These are phyloP conservation scores for Boletellus ananiceps DNA, from an alignment of 768 basidiomycete genomes.

Conservation along the genomic window DNA sequence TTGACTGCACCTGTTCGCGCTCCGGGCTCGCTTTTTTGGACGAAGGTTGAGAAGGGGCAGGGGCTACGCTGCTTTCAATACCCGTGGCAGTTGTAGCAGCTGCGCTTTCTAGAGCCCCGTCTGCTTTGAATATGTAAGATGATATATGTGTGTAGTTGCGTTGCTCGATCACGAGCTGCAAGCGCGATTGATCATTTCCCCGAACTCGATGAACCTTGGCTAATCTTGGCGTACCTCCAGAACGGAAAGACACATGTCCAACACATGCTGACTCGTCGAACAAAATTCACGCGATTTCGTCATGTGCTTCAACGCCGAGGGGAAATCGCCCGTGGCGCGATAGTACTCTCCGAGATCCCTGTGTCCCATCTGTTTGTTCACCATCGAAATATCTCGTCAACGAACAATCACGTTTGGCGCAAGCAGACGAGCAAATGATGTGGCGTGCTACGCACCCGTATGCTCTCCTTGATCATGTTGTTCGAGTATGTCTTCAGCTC, in stretches of 20 bases:
- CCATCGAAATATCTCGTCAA: background rate
- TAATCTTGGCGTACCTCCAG: conserved; percentile 53
- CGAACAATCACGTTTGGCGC: background rate
- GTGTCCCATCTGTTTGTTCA: conserved; percentile 68
- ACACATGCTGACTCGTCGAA: conserved; percentile 84
- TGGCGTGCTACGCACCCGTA: conserved; percentile 57
- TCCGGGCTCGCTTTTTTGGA: conserved; percentile 47
- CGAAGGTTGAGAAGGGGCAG: conserved; percentile 16
- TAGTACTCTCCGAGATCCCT: conserved; percentile 83
- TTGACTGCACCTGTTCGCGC: conserved; percentile 65
- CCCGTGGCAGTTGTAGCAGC: conserved; percentile 32
- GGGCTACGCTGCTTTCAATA: conserved; percentile 14
- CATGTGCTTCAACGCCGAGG: conserved; percentile 70
- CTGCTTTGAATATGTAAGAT: conserved; percentile 96
- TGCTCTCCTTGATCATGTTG: conserved; percentile 99
- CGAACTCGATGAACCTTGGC: background rate
- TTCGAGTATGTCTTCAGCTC: conserved; percentile 93
- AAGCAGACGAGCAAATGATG: background rate
- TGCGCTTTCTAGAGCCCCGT: conserved; percentile 75
- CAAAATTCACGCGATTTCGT: conserved; percentile 93
- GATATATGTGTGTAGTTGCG: conserved; percentile 80
- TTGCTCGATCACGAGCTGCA: conserved; percentile 79
- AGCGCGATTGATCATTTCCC: background rate
- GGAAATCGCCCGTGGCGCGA: conserved; percentile 66
- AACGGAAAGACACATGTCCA: conserved; percentile 86